phyloP scores from a whole-genome alignment of 176 grass and related monocot species.

The Eleusine indica region DNA sequence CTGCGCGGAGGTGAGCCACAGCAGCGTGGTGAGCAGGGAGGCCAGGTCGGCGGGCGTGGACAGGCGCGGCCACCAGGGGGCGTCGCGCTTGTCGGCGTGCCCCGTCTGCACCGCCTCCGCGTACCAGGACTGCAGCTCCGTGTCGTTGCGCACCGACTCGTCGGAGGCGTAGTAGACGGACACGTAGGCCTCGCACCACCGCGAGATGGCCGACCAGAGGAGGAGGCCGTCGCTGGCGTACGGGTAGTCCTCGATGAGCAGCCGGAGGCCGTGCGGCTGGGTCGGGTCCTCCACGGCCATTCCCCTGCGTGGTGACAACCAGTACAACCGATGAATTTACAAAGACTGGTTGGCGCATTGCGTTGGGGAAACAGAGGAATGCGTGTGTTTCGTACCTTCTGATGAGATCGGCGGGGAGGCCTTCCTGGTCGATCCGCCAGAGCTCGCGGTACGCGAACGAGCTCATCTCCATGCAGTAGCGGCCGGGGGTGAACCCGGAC shows the following conservation, averaged over 20 bases:
- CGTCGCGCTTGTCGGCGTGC: slow-evolving; percentile 73
- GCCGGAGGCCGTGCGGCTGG: slow-evolving; percentile 68
- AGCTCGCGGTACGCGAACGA: slow-evolving; percentile 58
- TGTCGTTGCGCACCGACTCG: slow-evolving; percentile 55
- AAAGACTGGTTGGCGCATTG: too few species aligned
- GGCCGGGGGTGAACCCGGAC: slow-evolving; percentile 80
- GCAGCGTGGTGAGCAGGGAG: slow-evolving; percentile 74
- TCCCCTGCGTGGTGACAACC: slow-evolving; percentile 49
- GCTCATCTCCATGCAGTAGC: slow-evolving; percentile 79
- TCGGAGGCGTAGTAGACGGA: slow-evolving; percentile 61
- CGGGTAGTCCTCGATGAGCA: slow-evolving; percentile 94
- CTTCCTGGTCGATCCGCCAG: slow-evolving; percentile 90
- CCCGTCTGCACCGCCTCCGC: slow-evolving; percentile 69
- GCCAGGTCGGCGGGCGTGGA: slow-evolving; percentile 49
- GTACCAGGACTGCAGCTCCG: slow-evolving; percentile 92
- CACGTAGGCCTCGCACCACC: slow-evolving; percentile 69
- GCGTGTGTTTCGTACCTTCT: slow-evolving; percentile 47
- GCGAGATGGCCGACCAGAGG: slow-evolving; percentile 76
- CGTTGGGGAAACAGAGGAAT: too few species aligned
- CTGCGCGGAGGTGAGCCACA: slow-evolving; percentile 94
- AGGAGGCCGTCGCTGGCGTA: slow-evolving; percentile 88
- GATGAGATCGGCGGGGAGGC: slow-evolving; percentile 89
- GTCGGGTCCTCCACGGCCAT: slow-evolving; percentile 86
- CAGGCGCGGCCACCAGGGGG: slow-evolving; percentile 91
- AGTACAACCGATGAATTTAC: too few species aligned